These are phyloP conservation scores for Aegilops speltoides DNA, from an alignment of 176 grass and related monocot species.

Conservation along the genomic window DNA sequence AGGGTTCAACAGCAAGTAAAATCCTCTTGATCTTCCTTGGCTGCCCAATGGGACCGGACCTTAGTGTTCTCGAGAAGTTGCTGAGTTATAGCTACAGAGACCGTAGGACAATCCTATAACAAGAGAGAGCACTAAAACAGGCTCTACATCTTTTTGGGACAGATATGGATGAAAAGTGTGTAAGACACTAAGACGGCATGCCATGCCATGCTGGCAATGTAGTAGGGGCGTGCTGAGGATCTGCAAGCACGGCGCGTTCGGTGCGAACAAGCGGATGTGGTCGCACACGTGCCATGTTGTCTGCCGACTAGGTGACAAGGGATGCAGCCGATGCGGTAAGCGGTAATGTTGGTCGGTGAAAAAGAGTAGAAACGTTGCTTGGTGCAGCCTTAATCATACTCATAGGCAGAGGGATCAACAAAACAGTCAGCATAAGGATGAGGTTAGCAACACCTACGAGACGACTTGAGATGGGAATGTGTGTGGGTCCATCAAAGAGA, in stretches of 20 bases:
- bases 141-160: conserved; percentile 65
- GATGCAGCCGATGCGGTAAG: conserved; percentile 42
- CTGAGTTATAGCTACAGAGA: conserved; percentile 62
- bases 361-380: conserved; percentile 41
- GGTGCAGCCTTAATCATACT: conserved; percentile 36
- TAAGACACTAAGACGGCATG: conserved; percentile 41
- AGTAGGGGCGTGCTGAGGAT: conserved; percentile 62
- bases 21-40: conserved; percentile 58
- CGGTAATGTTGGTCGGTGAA: background rate
- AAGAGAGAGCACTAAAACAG: conserved; percentile 40
- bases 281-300: conserved; percentile 40
- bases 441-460: too few relatives aligned
- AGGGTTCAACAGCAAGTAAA: conserved; percentile 50
- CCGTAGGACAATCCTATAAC: conserved; percentile 60
- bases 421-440: too few relatives aligned
- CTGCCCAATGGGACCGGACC: conserved; percentile 55
- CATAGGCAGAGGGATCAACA: too few relatives aligned
- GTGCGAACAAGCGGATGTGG: conserved; percentile 20
- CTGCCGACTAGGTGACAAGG: conserved; percentile 38
- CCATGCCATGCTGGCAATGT: conserved; percentile 66
- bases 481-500: too few relatives aligned
- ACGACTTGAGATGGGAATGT: too few relatives aligned
- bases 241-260: conserved; percentile 53
- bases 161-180: conserved; percentile 54
- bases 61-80: conserved; percentile 68